phyloP scores from a whole-genome alignment of 2,329 filamentous ascomycete genomes.

The Fusarium liriodendri region DNA sequence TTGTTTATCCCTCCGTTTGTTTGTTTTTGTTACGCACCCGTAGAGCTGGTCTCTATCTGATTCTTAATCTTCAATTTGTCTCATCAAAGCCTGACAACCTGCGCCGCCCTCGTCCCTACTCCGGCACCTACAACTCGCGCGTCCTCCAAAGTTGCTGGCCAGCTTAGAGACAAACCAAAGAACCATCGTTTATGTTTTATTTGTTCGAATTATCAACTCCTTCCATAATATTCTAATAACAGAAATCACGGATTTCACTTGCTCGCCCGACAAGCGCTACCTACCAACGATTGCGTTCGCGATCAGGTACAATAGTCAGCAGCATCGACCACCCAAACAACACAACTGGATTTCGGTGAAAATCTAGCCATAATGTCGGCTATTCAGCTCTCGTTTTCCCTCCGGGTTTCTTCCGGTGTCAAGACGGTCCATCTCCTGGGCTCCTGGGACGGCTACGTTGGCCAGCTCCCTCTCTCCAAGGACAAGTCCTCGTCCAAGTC shows the following conservation, averaged over 20 bases:
- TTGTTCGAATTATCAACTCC: constrained; percentile 41
- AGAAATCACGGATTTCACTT: constrained; percentile 66
- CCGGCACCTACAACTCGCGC: constrained; percentile 26
- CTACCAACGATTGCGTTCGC: constrained; percentile 40
- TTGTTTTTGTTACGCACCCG: constrained; percentile 51
- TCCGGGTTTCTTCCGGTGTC: constrained; percentile 95
- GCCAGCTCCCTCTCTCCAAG: constrained; percentile 94
- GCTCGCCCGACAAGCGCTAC: constrained; percentile 55
- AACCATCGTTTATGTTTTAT: constrained; percentile 29
- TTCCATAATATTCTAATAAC: constrained; percentile 56
- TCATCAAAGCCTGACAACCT: constrained; percentile 38
- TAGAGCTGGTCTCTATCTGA: constrained; percentile 67
- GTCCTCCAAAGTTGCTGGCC: constrained; percentile 53
- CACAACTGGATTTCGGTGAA: constrained; percentile 36
- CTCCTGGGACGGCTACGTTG: constrained; percentile 97
- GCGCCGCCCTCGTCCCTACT: not conserved
- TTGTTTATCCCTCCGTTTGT: constrained; percentile 55
- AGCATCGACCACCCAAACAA: constrained; percentile 49
- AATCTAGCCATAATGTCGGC: constrained; percentile 76
- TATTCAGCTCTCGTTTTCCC: constrained; percentile 93
- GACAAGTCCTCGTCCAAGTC: constrained; percentile 85
- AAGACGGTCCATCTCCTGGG: constrained; percentile 98
- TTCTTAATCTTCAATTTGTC: constrained; percentile 49
- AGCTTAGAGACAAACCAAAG: constrained; percentile 50
- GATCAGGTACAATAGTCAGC: constrained; percentile 28